Evolutionary conservation across 164 flowering plant genomes (phyloP).

Genomic region (Dillenia suffruticosa): DNA sequence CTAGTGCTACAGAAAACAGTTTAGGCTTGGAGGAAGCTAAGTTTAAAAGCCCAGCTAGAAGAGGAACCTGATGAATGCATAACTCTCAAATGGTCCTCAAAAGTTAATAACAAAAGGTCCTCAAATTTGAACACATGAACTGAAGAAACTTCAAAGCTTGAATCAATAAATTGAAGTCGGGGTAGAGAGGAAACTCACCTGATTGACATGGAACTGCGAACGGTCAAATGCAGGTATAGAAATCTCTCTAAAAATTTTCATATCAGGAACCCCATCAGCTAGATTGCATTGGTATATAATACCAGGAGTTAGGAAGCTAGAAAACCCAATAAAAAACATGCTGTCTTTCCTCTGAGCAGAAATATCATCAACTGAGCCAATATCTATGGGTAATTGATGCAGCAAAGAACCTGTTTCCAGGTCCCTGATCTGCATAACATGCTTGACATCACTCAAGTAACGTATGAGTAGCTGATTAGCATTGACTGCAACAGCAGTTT

Average conservation of each 20-base stretch:
- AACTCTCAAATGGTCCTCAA: too few species aligned
- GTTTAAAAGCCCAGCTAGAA: too few species aligned
- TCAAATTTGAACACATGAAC: too few species aligned
- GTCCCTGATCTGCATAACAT: slow-evolving; percentile 82
- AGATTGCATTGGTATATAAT: slow-evolving; percentile 78
- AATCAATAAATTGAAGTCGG: background rate
- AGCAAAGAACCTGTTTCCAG: slow-evolving; percentile 67
- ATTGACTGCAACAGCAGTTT: slow-evolving; percentile 75
- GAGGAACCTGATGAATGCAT: too few species aligned
- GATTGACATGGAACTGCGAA: slow-evolving; percentile 69
- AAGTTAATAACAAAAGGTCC: too few species aligned
- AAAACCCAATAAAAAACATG: slow-evolving; percentile 62
- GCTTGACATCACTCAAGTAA: slow-evolving; percentile 90
- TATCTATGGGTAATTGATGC: slow-evolving; percentile 80
- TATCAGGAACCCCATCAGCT: slow-evolving; percentile 46
- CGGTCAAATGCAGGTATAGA: slow-evolving; percentile 84
- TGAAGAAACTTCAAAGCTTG: too few species aligned
- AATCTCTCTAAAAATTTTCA: slow-evolving; percentile 82
- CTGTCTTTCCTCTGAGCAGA: slow-evolving; percentile 72
- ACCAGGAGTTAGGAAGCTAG: slow-evolving; percentile 92
- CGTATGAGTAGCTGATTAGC: slow-evolving; percentile 62
- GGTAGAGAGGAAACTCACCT: slow-evolving; percentile 40
- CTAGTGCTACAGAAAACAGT: too few species aligned
- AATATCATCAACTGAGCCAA: slow-evolving; percentile 67
- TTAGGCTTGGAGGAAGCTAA: too few species aligned